Conservation (phyloP, 2,329 filamentous ascomycete genomes). For the Alternaria triticimaculans region DNA sequence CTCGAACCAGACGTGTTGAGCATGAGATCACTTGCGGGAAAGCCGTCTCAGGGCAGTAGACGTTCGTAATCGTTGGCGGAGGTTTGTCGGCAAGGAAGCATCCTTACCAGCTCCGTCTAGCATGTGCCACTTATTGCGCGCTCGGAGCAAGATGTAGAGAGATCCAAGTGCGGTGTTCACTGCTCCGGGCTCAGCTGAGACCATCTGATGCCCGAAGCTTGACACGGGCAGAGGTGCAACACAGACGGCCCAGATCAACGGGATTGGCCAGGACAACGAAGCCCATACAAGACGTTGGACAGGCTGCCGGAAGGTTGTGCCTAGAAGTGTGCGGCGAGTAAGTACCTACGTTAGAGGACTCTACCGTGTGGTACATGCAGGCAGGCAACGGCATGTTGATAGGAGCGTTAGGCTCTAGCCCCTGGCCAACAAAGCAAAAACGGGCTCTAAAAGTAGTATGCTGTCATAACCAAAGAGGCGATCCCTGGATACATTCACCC, state of each 20-base stretch:
- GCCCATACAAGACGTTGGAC: conserved; percentile 24
- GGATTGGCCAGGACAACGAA: conserved; percentile 17
- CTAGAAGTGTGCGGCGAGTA: conserved; percentile 9
- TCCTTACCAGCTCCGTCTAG: conserved; percentile 7
- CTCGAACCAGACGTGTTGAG: conserved; percentile 11
- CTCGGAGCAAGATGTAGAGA: conserved; percentile 10
- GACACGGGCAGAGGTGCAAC: conserved; percentile 12
- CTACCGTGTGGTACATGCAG: conserved; percentile 25
- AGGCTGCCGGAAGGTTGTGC: conserved; percentile 19
- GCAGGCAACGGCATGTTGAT: conserved; percentile 22
- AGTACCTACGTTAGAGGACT: conserved; percentile 1
- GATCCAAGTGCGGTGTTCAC: conserved; percentile 10
- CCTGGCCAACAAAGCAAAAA: conserved; percentile 31
- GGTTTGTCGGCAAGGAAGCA: conserved; percentile 10
- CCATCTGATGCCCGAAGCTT: conserved; percentile 16
- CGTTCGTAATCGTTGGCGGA: conserved; percentile 8
- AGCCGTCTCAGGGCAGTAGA: conserved; percentile 13
- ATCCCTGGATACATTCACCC: conserved; percentile 47
- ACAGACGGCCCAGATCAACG: neutral
- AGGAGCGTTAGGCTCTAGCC: conserved; percentile 25
- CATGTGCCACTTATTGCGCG: conserved; percentile 9
- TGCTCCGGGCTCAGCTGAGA: conserved; percentile 14
- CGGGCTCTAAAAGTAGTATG: conserved; percentile 45
- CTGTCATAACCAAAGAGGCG: conserved; percentile 36
- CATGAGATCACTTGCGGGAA: conserved; percentile 25